phyloP scores from a whole-genome alignment of 495 filamentous ascomycete species.

The Annulohypoxylon bovei region DNA sequence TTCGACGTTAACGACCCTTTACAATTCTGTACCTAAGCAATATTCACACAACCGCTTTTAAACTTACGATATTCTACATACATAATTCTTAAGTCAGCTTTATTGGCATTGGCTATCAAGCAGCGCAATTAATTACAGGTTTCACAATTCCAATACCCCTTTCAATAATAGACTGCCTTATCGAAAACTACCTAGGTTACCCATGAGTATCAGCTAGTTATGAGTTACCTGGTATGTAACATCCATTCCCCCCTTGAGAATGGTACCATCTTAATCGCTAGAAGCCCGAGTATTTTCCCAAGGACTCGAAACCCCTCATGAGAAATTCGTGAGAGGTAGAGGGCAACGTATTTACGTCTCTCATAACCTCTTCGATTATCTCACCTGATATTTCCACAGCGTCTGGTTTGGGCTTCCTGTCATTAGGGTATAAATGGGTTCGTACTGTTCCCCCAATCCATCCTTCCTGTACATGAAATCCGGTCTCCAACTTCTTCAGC shows the following conservation, averaged over 20 bases:
- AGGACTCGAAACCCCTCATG: background rate
- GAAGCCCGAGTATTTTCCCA: background rate
- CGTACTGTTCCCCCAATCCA: slow-evolving; percentile 4
- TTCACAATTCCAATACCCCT: too few species aligned
- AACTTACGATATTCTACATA: too few species aligned
- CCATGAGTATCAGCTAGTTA: background rate
- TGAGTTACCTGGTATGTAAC: background rate
- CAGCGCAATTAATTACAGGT: too few species aligned
- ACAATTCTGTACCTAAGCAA: too few species aligned
- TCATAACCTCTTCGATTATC: slow-evolving; percentile 22
- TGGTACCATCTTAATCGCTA: background rate
- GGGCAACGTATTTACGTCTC: background rate
- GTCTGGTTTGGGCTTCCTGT: slow-evolving; percentile 10
- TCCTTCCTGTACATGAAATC: background rate
- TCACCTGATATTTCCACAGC: slow-evolving; percentile 23
- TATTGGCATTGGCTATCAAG: too few species aligned
- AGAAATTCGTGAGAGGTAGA: background rate
- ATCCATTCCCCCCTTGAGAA: background rate
- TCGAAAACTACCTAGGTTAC: background rate
- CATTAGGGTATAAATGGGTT: background rate
- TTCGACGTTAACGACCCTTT: too few species aligned
- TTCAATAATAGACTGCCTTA: background rate
- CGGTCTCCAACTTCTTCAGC: background rate
- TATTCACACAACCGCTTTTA: too few species aligned
- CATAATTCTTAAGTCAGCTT: too few species aligned